Percentiles rank a stretch among this genome's conserved stretches.
These are phyloP conservation scores for Exophiala dermatitidis DNA, from an alignment of 2,329 filamentous ascomycete genomes.

Conservation along the genomic window DNA sequence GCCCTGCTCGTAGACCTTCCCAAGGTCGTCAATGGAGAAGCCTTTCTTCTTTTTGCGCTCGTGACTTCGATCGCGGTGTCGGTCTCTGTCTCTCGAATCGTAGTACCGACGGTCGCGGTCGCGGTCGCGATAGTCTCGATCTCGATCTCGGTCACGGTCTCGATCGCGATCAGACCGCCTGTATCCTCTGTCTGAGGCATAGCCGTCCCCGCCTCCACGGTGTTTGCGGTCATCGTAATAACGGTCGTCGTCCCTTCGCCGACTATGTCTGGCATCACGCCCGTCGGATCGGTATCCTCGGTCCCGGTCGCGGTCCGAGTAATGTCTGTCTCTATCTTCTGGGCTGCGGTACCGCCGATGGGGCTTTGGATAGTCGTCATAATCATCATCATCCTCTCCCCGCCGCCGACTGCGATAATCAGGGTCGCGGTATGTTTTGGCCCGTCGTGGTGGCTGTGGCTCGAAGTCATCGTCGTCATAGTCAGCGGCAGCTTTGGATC, in stretches of 20 bases:
- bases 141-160: constrained; percentile 14
- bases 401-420: constrained; percentile 13
- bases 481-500: constrained; percentile 3
- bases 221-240: constrained; percentile 15
- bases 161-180: constrained; percentile 19
- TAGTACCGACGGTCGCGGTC: constrained; percentile 11
- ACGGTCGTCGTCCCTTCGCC: constrained; percentile 17
- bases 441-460: constrained; percentile 12
- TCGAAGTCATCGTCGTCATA: constrained; percentile 16
- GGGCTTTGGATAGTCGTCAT: constrained; percentile 14
- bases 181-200: constrained; percentile 19
- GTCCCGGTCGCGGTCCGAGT: constrained; percentile 10
- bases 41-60: constrained; percentile 22
- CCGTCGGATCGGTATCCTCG: constrained; percentile 20
- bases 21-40: constrained; percentile 21
- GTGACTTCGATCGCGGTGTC: constrained; percentile 8
- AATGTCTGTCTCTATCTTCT: constrained; percentile 13
- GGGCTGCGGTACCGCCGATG: constrained; percentile 15
- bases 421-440: constrained; percentile 14
- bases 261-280: constrained; percentile 10
- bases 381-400: constrained; percentile 16
- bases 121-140: constrained; percentile 17
- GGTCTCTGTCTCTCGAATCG: constrained; percentile 12
- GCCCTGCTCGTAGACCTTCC: constrained; percentile 21
- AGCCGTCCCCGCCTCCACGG: constrained; percentile 16